phyloP scores from a whole-genome alignment of 2,329 filamentous ascomycete species.

The Plectosphaerella cucumerina region DNA sequence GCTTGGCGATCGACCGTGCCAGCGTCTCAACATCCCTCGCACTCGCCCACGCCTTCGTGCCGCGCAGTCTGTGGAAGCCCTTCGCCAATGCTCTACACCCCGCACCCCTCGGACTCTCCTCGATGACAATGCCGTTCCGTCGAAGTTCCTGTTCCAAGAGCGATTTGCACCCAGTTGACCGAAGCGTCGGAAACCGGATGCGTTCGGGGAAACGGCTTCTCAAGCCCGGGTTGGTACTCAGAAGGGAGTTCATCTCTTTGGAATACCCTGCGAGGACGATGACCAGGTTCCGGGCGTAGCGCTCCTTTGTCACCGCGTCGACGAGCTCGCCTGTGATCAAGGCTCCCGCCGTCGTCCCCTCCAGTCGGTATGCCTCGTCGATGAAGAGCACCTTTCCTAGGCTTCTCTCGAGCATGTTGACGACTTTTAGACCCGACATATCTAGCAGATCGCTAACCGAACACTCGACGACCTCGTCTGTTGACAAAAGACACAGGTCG shows the following conservation, averaged over 20 bases:
- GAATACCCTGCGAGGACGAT: conserved; percentile 53
- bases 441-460: conserved; percentile 53
- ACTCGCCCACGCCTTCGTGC: conserved; percentile 53
- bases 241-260: conserved; percentile 44
- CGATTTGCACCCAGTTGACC: no score
- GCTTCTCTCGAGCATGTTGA: conserved; percentile 42
- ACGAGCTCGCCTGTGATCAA: conserved; percentile 17
- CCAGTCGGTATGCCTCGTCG: conserved; percentile 51
- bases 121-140: no score
- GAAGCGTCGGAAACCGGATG: no score
- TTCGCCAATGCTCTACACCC: no score
- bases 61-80: conserved; percentile 30
- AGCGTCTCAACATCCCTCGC: conserved; percentile 57
- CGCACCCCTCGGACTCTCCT: no score
- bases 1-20: conserved; percentile 12
- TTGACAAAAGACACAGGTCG: conserved; percentile 51
- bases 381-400: conserved; percentile 53
- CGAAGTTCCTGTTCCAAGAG: no score
- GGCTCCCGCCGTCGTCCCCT: conserved; percentile 8
- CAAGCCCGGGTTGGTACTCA: conserved; percentile 17
- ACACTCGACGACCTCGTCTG: conserved; percentile 46
- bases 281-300: conserved; percentile 42
- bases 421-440: conserved; percentile 52
- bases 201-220: no score
- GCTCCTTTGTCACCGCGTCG: conserved; percentile 28